Base-by-base conservation (phyloP, 352 stramenopile genomes). In the Blastocystis sp. region DNA sequence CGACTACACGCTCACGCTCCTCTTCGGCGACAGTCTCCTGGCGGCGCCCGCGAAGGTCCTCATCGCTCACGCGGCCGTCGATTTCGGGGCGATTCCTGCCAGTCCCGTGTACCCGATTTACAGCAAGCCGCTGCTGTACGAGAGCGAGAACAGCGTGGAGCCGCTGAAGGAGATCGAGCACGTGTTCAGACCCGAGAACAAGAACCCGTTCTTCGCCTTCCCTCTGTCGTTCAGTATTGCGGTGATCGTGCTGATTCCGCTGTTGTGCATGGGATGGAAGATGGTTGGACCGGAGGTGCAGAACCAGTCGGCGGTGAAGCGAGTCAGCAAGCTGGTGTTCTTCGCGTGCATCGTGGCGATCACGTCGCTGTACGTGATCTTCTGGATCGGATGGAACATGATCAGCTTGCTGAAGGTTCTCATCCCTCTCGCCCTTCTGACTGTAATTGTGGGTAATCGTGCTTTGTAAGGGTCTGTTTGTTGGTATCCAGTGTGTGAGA, bases 161-260 rank as follows among this genome's bases (percentile, higher is more conserved):
- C 79, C 79, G 39, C 37, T 89, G 63, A 77, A 77, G 41, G 79
- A 89, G 51, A 89, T 89, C 21, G 37, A 74, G 35, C 79, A 89
- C 65, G 67, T 80, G 35, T 89, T 77, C 41, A 31, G 41, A 26
- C 29, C 41, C 19, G 79, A 89, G 41, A 89, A 77, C 29, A 79
- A 79, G 67, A 77, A 89, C 29, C 79, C 79, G 2, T 77, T 77
- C 45, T 80, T 89, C 59, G 3, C 62, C 16, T 80, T 89, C 50
- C 63, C 67, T 31, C 35, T 89, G 1, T 3, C n/a, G 2, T 80
- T 89, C 51, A 78, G 37, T 21, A 3, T 89, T 3, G 24, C 60
- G 2, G 66, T 89, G 31, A 3, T 77, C 12, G 31, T 35, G 13
- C n/a, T 31, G 26, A 16, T 89, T 13, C 24, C 62, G 13, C 37